Evolutionary conservation across 768 basidiomycete species (phyloP).

Genomic region (Dacryopinax spathularia): DNA sequence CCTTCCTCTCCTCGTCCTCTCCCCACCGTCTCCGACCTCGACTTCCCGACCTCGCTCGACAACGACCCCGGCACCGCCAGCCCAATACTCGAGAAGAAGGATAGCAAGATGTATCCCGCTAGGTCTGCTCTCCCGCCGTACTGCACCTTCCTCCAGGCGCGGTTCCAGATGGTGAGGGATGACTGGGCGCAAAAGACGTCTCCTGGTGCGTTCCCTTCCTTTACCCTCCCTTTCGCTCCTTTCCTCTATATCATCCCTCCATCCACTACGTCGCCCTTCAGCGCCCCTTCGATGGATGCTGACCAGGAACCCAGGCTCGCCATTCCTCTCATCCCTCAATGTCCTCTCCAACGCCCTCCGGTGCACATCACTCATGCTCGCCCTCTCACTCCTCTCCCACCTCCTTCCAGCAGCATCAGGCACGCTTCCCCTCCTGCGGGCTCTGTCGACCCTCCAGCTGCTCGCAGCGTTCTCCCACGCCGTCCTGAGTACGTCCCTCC

Average conservation of each 20-base stretch:
- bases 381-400: background rate
- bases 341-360: conserved; percentile 2
- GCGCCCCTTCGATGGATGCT: too few species aligned
- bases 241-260: too few species aligned
- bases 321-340: background rate
- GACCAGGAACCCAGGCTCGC: background rate
- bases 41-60: background rate
- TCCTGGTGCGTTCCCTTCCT: background rate
- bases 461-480: background rate
- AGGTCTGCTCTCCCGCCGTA: background rate
- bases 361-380: background rate
- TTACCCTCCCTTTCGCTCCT: background rate
- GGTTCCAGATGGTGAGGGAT: background rate
- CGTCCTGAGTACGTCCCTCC: background rate
- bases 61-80: background rate
- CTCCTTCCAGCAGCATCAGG: background rate
- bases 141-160: conserved; percentile 1
- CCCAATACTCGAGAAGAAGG: background rate
- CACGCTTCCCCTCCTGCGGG: background rate
- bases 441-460: background rate
- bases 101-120: background rate
- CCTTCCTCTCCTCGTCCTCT: too few species aligned
- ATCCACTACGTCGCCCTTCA: too few species aligned
- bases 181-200: background rate
- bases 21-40: too few species aligned